Percentiles rank a stretch among this genome's conserved stretches.
Conservation (phyloP, 208 protist species). For the Leishmania martiniquensis region DNA sequence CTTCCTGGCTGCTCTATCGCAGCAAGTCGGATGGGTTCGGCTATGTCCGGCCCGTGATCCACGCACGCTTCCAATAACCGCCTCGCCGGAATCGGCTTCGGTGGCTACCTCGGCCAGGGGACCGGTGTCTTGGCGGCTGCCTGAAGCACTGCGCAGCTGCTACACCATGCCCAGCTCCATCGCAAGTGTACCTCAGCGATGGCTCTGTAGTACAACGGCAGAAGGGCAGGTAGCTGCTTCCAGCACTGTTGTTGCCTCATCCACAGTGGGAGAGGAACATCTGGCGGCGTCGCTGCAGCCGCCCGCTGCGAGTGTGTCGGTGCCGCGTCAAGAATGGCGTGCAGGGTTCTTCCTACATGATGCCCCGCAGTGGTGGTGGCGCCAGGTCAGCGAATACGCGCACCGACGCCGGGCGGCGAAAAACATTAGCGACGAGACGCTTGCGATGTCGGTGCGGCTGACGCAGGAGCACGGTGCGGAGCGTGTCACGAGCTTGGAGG, state of each 20-base stretch:
- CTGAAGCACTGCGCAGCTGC: background rate
- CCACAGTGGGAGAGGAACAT: background rate
- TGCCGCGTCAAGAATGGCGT: constrained; percentile 20
- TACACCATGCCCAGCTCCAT: constrained; percentile 1
- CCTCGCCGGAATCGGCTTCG: background rate
- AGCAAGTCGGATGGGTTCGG: constrained; percentile 19
- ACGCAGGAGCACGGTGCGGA: background rate
- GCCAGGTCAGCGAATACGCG: background rate
- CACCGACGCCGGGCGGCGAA: background rate
- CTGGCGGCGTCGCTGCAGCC: background rate
- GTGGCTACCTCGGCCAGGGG: background rate
- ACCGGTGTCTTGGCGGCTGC: constrained; percentile 5
- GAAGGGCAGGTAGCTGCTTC: background rate
- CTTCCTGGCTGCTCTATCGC: background rate
- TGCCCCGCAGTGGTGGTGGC: constrained; percentile 14
- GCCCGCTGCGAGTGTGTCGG: constrained; percentile 8
- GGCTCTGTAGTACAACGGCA: background rate
- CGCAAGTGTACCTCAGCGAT: background rate
- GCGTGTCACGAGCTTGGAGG: background rate
- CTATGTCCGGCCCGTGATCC: background rate
- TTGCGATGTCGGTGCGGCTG: background rate
- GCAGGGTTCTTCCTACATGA: constrained; percentile 20
- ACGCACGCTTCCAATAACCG: background rate
- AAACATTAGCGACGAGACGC: background rate
- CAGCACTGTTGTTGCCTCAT: background rate